Conservation (phyloP, 805 yeast genomes). For the Metschnikowia arizonensis region DNA sequence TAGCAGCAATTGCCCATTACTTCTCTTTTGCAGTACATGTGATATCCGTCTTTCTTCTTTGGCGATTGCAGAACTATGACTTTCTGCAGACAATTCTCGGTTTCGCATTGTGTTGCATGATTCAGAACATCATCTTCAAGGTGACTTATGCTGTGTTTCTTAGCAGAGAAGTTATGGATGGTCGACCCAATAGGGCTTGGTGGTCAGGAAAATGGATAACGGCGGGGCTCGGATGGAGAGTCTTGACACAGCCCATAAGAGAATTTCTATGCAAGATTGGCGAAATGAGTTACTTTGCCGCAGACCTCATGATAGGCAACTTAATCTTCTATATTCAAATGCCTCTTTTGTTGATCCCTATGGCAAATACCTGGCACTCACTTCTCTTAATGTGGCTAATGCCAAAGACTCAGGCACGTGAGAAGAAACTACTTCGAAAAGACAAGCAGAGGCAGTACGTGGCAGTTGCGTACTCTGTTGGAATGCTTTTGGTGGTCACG, state of each 20-base stretch:
- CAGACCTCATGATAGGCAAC: conserved; percentile 60
- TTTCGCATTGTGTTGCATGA: conserved; percentile 47
- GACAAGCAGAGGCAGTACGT: conserved; percentile 17
- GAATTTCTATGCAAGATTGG: conserved; percentile 59
- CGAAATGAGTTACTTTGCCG: conserved; percentile 66
- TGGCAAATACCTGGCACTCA: conserved; percentile 63
- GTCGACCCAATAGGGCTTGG: conserved; percentile 55
- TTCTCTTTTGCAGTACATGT: conserved; percentile 43
- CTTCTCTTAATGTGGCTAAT: conserved; percentile 64
- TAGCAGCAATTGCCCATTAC: conserved; percentile 40
- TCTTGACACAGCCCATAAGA: conserved; percentile 58
- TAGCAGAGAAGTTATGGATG: conserved; percentile 60
- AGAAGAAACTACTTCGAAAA: conserved; percentile 23
- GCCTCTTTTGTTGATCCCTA: conserved; percentile 61
- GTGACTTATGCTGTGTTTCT: conserved; percentile 46
- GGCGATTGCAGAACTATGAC: conserved; percentile 67
- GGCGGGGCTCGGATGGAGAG: conserved; percentile 58
- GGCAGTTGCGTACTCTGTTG: conserved; percentile 6
- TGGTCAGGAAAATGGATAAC: conserved; percentile 69
- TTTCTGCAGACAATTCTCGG: conserved; percentile 59
- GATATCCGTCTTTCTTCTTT: conserved; percentile 51
- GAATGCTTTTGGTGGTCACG: conserved; percentile 3
- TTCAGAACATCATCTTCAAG: conserved; percentile 59
- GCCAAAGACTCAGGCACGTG: conserved; percentile 48
- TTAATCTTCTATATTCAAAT: conserved; percentile 52